Evolutionary conservation across 1,284 basidiomycete species (phyloP).

Genomic region (Coriolopsis trogii): DNA sequence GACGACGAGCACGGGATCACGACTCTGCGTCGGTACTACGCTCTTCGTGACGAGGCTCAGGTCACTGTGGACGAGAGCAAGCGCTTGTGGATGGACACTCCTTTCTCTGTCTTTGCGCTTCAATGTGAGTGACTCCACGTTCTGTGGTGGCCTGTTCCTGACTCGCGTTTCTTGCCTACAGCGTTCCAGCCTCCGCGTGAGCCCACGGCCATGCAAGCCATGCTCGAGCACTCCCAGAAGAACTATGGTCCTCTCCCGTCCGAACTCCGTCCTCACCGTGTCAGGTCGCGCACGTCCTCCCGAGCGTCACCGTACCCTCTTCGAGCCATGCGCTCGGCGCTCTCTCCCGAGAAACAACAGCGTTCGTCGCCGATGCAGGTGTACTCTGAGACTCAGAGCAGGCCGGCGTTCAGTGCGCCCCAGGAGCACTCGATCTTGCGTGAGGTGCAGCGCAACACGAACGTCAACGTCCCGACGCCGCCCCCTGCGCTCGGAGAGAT

Average conservation of each 20-base stretch:
- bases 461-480: constrained; percentile 30
- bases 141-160: too few relatives aligned
- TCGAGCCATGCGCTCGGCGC: constrained; percentile 45
- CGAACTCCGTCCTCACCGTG: constrained; percentile 60
- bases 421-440: constrained; percentile 21
- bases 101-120: constrained; percentile 69
- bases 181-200: constrained; percentile 73
- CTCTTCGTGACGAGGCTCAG: constrained; percentile 69
- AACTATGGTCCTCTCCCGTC: constrained; percentile 70
- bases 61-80: constrained; percentile 69
- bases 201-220: constrained; percentile 66
- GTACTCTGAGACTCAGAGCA: constrained; percentile 19
- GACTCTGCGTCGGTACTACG: constrained; percentile 66
- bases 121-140: constrained; percentile 57
- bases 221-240: constrained; percentile 73
- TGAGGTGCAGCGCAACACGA: constrained; percentile 42
- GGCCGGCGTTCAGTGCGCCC: constrained; percentile 19
- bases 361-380: constrained; percentile 26
- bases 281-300: constrained; percentile 68
- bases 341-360: constrained; percentile 46
- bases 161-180: too few relatives aligned
- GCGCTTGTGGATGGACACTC: constrained; percentile 67
- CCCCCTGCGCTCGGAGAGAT: constrained; percentile 41
- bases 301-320: constrained; percentile 73
- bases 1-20: constrained; percentile 66